Evolutionary conservation across 148 eudicot genomes (phyloP).

Genomic region (Suaeda aralocaspica): DNA sequence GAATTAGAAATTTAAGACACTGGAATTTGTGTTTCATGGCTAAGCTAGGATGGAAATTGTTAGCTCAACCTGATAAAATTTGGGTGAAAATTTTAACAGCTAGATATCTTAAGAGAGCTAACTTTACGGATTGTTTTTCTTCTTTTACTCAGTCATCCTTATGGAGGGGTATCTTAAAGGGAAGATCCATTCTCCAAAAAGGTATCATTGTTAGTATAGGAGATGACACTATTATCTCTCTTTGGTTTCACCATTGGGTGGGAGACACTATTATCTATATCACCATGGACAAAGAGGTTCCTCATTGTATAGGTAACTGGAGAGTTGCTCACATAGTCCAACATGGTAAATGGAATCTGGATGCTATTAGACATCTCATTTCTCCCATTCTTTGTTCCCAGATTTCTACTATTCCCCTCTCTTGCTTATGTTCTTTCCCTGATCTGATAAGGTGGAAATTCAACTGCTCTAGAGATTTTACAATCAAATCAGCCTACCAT

Average conservation of each 20-base stretch:
- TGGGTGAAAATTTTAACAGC: not conserved
- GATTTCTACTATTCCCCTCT: too few relatives aligned
- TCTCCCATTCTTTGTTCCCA: not conserved
- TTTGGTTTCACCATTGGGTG: not conserved
- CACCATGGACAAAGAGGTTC: rapidly evolving
- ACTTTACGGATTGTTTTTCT: not conserved
- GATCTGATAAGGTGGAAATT: not conserved
- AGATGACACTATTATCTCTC: not conserved
- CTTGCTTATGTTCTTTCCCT: too few relatives aligned
- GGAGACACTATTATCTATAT: not conserved
- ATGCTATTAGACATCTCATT: too few relatives aligned
- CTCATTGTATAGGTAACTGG: not conserved
- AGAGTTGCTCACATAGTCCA: too few relatives aligned
- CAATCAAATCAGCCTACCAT: not conserved
- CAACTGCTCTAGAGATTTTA: not conserved
- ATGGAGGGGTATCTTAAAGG: not conserved
- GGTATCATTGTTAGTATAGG: not conserved
- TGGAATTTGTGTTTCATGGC: constrained; percentile 5
- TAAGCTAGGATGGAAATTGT: not conserved
- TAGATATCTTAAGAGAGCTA: not conserved
- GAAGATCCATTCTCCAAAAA: not conserved
- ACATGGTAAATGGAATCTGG: too few relatives aligned
- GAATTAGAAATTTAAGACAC: not conserved
- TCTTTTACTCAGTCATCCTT: not conserved
- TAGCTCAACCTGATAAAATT: not conserved